These are phyloP conservation scores for Saccharomyces cerevisiae DNA, from an alignment of 805 yeast species.

Conservation along the genomic window DNA sequence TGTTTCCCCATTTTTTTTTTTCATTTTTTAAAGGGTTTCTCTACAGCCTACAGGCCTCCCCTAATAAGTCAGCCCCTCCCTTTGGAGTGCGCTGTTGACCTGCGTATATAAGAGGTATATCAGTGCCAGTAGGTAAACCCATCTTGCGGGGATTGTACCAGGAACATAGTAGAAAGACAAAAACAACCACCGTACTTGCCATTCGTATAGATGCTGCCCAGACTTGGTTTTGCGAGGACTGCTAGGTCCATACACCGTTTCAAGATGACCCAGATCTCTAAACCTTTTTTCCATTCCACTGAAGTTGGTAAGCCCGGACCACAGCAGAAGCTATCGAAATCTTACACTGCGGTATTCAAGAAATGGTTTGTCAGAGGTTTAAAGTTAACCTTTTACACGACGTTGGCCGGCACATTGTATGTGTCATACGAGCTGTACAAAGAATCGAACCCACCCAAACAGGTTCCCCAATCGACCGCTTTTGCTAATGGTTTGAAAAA, in stretches of 20 bases:
- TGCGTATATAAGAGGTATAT: neutral
- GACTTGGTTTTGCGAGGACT: neutral
- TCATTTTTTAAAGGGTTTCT: neutral
- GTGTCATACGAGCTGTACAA: constrained; percentile 54
- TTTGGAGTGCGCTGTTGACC: neutral
- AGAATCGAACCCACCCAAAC: constrained; percentile 55
- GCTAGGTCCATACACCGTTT: neutral
- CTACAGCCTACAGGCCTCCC: neutral
- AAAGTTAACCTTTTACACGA: constrained; percentile 40
- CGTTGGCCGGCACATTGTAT: constrained; percentile 45
- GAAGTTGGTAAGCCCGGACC: neutral
- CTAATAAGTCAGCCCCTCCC: neutral
- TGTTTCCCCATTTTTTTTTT: neutral
- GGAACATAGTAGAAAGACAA: neutral
- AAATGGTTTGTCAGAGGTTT: constrained; percentile 2
- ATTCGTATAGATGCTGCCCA: neutral
- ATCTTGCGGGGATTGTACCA: neutral
- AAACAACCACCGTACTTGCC: neutral
- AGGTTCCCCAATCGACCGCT: constrained; percentile 48
- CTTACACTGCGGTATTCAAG: neutral
- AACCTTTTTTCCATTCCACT: neutral
- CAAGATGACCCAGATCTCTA: neutral
- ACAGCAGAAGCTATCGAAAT: neutral
- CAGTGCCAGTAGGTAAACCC: neutral
- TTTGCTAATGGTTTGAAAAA: constrained; percentile 39